phyloP scores from a whole-genome alignment of 2,329 filamentous ascomycete species.

The Acrodontium crateriforme region DNA sequence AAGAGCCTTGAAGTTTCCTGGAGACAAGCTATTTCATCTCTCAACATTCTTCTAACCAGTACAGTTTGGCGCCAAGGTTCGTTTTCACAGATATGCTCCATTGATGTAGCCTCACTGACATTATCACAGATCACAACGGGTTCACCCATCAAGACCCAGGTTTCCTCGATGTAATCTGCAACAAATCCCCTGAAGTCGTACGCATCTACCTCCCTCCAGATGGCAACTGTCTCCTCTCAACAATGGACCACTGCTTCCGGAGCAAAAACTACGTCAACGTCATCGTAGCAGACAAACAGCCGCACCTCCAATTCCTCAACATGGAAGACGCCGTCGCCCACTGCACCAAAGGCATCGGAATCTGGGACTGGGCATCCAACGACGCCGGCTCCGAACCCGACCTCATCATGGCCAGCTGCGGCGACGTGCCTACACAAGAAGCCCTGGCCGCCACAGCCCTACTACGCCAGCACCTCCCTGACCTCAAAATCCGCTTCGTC shows the following conservation, averaged over 20 bases:
- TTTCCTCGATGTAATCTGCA: slow-evolving; percentile 65
- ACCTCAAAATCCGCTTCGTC: slow-evolving; percentile 64
- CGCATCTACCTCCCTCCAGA: slow-evolving; percentile 71
- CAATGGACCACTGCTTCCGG: slow-evolving; percentile 62
- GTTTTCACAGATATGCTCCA: not conserved
- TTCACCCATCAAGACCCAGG: slow-evolving; percentile 73
- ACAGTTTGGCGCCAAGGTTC: slow-evolving; percentile 61
- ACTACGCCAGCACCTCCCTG: slow-evolving; percentile 55
- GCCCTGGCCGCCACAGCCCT: slow-evolving; percentile 61
- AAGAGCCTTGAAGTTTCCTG: slow-evolving; percentile 69
- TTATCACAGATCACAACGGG: slow-evolving; percentile 53
- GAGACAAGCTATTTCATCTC: slow-evolving; percentile 57
- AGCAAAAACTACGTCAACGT: slow-evolving; percentile 71
- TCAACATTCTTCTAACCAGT: slow-evolving; percentile 67
- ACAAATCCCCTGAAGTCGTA: slow-evolving; percentile 68
- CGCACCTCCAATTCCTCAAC: slow-evolving; percentile 60
- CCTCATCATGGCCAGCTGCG: slow-evolving; percentile 61
- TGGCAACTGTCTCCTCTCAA: slow-evolving; percentile 62
- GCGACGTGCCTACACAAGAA: slow-evolving; percentile 62
- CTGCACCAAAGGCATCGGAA: slow-evolving; percentile 65
- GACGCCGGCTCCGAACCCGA: slow-evolving; percentile 56
- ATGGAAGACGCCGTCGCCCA: slow-evolving; percentile 62
- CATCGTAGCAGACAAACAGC: slow-evolving; percentile 66
- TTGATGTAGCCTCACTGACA: slow-evolving; percentile 1
- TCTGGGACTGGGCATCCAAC: slow-evolving; percentile 66